Conservation (phyloP, 495 filamentous ascomycete species). For the Penicillium robsamsonii region DNA sequence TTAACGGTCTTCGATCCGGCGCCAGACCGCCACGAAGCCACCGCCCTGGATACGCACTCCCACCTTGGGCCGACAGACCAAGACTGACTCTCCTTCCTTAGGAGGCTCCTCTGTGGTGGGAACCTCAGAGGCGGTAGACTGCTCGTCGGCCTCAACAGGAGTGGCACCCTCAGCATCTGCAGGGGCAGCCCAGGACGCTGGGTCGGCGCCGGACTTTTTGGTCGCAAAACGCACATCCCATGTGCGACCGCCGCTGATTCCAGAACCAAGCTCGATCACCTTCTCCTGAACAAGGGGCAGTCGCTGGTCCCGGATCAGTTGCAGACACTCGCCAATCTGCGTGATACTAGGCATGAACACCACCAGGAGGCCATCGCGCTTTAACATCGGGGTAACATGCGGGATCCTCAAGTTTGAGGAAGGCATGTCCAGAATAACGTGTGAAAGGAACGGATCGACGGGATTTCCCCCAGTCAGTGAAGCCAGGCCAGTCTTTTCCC, state of each 20-base stretch:
- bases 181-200: conserved; percentile 33
- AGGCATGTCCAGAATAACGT: conserved; percentile 71
- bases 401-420: conserved; percentile 56
- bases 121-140: conserved; percentile 3
- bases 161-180: conserved; percentile 16
- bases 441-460: conserved; percentile 59
- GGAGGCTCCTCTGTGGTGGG: conserved; percentile 11
- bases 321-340: conserved; percentile 64
- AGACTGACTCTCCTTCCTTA: conserved; percentile 44
- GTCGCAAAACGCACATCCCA: conserved; percentile 64
- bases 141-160: conserved; percentile 15
- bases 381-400: conserved; percentile 55
- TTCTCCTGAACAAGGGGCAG: conserved; percentile 59
- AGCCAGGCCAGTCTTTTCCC: conserved; percentile 23
- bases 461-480: conserved; percentile 11
- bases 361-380: conserved; percentile 58
- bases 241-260: conserved; percentile 53
- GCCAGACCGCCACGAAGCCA: conserved; percentile 70
- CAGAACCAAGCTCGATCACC: conserved; percentile 62
- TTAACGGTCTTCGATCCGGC: conserved; percentile 44
- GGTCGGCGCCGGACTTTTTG: conserved; percentile 45
- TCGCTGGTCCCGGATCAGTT: conserved; percentile 46
- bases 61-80: conserved; percentile 69
- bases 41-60: conserved; percentile 62
- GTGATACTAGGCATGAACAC: conserved; percentile 76